Evolutionary conservation across 148 eudicot species (phyloP).

Genomic region (Chenopodium formosanum): DNA sequence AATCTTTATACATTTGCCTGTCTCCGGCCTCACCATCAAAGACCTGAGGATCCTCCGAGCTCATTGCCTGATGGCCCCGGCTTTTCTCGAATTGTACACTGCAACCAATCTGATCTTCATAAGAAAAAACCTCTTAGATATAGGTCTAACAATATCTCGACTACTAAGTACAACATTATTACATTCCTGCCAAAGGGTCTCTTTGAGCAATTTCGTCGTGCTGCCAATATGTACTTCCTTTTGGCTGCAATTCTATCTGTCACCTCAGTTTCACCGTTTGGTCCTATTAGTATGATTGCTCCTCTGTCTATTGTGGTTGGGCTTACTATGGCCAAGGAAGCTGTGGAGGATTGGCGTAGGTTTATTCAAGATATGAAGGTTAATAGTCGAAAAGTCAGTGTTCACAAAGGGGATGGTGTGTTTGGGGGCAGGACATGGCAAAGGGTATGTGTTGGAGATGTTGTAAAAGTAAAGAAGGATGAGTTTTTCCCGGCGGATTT

Average conservation of each 20-base stretch:
- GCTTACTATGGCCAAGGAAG: constrained; percentile 92
- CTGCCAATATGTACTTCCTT: constrained; percentile 88
- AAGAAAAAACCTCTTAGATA: constrained; percentile 64
- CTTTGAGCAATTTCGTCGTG: constrained; percentile 92
- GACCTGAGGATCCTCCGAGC: constrained; percentile 38
- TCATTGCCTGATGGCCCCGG: constrained; percentile 65
- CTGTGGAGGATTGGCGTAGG: constrained; percentile 87
- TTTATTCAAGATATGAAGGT: constrained; percentile 86
- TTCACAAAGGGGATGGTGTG: constrained; percentile 62
- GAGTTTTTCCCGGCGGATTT: constrained; percentile 91
- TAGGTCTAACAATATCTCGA: constrained; percentile 73
- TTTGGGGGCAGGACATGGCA: constrained; percentile 71
- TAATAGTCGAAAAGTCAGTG: constrained; percentile 61
- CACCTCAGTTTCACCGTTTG: constrained; percentile 73
- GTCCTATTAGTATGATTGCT: constrained; percentile 86
- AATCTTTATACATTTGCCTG: constrained; percentile 76
- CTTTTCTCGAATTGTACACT: constrained; percentile 59
- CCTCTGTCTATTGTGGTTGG: constrained; percentile 89
- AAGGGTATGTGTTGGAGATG: constrained; percentile 74
- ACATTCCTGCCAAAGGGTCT: constrained; percentile 86
- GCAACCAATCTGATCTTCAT: constrained; percentile 68
- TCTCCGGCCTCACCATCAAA: constrained; percentile 27
- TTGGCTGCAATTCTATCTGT: constrained; percentile 72
- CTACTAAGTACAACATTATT: constrained; percentile 72
- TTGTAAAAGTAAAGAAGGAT: constrained; percentile 85